Base-by-base conservation (phyloP, 148 eudicot species). In the Dysphania ambrosioides region DNA sequence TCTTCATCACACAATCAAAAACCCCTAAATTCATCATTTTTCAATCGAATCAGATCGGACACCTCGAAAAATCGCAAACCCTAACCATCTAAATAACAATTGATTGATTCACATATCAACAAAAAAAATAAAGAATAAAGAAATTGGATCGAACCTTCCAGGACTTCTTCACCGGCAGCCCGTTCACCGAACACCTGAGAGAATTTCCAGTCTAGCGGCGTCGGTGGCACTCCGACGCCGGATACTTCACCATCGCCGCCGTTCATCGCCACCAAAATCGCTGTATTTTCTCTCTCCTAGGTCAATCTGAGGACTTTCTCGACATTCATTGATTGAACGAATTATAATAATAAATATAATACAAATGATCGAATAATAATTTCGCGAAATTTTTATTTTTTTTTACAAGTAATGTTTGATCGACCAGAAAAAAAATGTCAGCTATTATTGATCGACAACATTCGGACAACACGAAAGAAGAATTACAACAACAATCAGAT, bases 181-280 rank as follows among this genome's bases (percentile, higher is more conserved):
- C 98, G 83, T 72, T 93, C 97, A 2, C 97, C 97, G 78, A 93
- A 92, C 21, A 92, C 97, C 90, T 92, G 97, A 67, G 97, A 90
- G 77, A 92, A 94, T 80, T 85, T 88, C 97, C 97, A 91, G 66
- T 94, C 98, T 44, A 91, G 80, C 85, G 92, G 82, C 73, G 82
- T 69, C 11, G 91, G 87, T 49, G 91, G 83, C 21, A 82, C 74
- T 44, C 77, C 80, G 32, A 76, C 88, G 66, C 85, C 80, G 49
- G 73, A 79, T 26, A 31, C 85, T 75, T 59, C 91, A 41, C 81
- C 90, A 80, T 83, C 81, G 81, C 81, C 81, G 76, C 92, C 88
- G 86, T 78, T 80, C 97, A 92, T 91, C 71, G n/a, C n/a, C n/a
- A n/a, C n/a, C n/a, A n/a, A n/a, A n/a, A 7, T 0, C 13, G 9